Evolutionary conservation across 2,329 filamentous ascomycete species (phyloP), one percentile per base, ranked within the genome.

Genomic region (Neobulgaria alba): DNA sequence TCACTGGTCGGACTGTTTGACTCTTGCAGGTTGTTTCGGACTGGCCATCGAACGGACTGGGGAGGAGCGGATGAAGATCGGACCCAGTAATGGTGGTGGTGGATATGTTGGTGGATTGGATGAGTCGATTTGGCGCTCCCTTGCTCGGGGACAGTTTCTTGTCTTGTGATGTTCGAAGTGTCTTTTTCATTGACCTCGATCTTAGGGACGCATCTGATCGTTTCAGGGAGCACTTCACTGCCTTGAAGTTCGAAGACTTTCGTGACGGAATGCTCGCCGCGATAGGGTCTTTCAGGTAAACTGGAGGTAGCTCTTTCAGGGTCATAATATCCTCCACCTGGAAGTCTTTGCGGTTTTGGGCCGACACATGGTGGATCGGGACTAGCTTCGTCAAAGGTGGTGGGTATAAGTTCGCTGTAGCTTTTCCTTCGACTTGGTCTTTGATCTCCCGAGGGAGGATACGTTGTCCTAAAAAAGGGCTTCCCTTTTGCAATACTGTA

Each of bases 81-180:
- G 48, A 69, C 46, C 74, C 74, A 77, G 63, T 77, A 78, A 61
- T 78, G 74, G 57, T 78, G 74, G 52, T 79, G 73, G 52, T 79
- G 75, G 48, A 69, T 74, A 56, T 78, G 74, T 43, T 75, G 50
- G 51, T 73, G 75, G 48, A 71, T 43, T 46, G 46, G 43, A 14
- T 36, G 39, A 29, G 40, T 26, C 21, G 42, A 39, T 29, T 38
- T 40, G 41, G 29, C 48, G 7, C 38, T 50, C 19, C 45, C 45
- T 10, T 43, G 41, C 20, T 31, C n/a, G n/a, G n/a, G n/a, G n/a
- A n/a, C n/a, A n/a, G n/a, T n/a, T n/a, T n/a, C n/a, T n/a, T n/a
- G n/a, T n/a, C n/a, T n/a, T n/a, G n/a, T 41, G 45, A 50, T 35
- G 42, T 15, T 15, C 33, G 42, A 15, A 41, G 12, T 18, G 2